Percentiles rank a stretch among this genome's conserved stretches.
phyloP scores from a whole-genome alignment of 2,329 filamentous ascomycete species.

The Alternaria incomplexa region DNA sequence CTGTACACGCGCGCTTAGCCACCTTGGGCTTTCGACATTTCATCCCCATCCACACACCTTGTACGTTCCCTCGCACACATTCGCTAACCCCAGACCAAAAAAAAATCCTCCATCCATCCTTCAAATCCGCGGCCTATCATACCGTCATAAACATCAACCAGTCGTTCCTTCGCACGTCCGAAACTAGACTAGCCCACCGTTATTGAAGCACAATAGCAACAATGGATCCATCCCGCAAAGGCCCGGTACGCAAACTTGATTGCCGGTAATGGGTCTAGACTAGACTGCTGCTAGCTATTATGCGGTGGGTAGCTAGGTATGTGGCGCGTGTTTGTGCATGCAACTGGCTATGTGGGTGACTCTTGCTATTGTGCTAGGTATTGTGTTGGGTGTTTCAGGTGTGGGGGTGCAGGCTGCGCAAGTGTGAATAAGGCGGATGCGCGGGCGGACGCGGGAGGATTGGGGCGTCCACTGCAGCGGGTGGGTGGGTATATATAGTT shows the following conservation, averaged over 20 bases:
- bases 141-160: not conserved
- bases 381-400: constrained; percentile 31
- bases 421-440: not conserved
- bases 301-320: not conserved
- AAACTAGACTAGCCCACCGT: not conserved
- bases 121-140: not conserved
- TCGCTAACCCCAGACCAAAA: not conserved
- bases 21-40: not conserved
- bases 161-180: not conserved
- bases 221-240: not conserved
- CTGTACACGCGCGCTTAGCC: not conserved
- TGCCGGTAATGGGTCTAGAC: not conserved
- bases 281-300: not conserved
- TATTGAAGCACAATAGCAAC: not conserved
- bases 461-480: not conserved
- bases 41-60: not conserved
- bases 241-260: not conserved
- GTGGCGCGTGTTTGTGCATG: no score
- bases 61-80: not conserved
- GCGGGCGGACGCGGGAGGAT: not conserved
- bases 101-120: not conserved
- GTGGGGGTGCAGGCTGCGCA: constrained; percentile 17
- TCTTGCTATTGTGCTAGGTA: constrained; percentile 27
- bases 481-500: constrained; percentile 7
- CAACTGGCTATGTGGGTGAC: no score